Evolutionary conservation across 768 basidiomycete species (phyloP).

Genomic region (Postia placenta): DNA sequence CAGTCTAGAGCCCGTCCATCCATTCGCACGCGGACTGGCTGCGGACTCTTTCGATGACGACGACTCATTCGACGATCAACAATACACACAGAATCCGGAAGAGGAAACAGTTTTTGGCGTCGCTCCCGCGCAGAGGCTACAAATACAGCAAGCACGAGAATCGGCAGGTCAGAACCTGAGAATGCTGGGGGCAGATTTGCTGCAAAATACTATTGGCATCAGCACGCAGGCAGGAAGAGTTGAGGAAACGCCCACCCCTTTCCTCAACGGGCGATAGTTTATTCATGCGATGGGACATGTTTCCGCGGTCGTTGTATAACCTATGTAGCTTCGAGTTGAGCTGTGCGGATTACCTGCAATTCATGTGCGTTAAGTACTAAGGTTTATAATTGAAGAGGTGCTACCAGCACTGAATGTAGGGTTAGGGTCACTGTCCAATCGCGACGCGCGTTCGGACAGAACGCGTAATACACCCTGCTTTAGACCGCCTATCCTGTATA

Average conservation of each 20-base stretch:
- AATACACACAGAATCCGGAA: constrained; percentile 29
- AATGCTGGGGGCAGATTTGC: constrained; percentile 57
- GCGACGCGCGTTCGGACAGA: too few relatives aligned
- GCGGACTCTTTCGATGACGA: constrained; percentile 34
- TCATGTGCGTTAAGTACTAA: too few relatives aligned
- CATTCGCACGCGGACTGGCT: constrained; percentile 43
- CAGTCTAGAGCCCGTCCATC: constrained; percentile 45
- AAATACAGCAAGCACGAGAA: constrained; percentile 5
- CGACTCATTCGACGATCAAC: constrained; percentile 44
- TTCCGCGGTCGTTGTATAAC: too few relatives aligned
- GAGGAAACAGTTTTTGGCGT: constrained; percentile 75
- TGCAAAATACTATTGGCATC: constrained; percentile 60
- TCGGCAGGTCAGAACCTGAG: constrained; percentile 32
- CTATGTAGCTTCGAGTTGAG: too few relatives aligned
- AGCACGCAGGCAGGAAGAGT: constrained; percentile 45
- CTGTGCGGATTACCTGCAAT: too few relatives aligned
- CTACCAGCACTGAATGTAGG: too few relatives aligned
- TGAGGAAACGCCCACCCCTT: constrained; percentile 65
- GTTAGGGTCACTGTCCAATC: too few relatives aligned
- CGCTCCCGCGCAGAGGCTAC: constrained; percentile 34
- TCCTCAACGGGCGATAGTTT: background rate
- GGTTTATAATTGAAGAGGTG: too few relatives aligned
- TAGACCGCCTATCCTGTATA: too few relatives aligned
- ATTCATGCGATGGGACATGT: too few relatives aligned
- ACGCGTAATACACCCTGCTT: too few relatives aligned